A percentile compares a stretch with the other conserved stretches of the same genome.
phyloP scores from a whole-genome alignment of 331 rosid species.

The Telfairia occidentalis region DNA sequence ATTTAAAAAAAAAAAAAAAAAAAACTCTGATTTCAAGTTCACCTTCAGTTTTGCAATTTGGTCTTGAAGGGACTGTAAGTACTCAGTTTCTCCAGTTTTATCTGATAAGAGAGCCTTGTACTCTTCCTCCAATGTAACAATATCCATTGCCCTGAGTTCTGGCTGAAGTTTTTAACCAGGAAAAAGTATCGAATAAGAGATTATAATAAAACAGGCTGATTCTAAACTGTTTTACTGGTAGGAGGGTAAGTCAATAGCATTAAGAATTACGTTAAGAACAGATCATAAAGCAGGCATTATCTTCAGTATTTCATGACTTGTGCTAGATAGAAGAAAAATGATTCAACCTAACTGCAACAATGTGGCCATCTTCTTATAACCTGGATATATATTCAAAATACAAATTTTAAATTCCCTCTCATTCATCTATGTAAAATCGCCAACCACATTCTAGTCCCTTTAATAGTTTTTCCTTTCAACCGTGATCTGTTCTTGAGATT shows the following conservation, averaged over 20 bases:
- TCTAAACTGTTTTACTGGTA: neutral
- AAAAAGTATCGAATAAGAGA: conserved; percentile 4
- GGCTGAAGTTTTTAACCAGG: conserved; percentile 39
- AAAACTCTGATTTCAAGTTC: conserved; percentile 1
- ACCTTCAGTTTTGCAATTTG: conserved; percentile 66
- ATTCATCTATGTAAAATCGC: too few species aligned
- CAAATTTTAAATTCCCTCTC: too few species aligned
- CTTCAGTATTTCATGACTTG: neutral
- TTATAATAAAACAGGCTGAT: neutral
- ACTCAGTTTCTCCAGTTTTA: conserved; percentile 59
- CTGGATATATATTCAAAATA: too few species aligned
- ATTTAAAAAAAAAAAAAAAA: too few species aligned
- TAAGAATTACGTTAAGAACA: neutral
- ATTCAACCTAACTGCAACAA: too few species aligned
- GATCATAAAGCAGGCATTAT: neutral
- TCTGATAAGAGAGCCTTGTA: conserved; percentile 49
- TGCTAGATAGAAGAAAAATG: too few species aligned
- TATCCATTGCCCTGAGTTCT: conserved; percentile 45
- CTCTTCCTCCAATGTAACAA: conserved; percentile 58
- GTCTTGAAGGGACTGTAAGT: conserved; percentile 50
- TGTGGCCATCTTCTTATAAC: too few species aligned
- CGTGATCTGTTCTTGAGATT: neutral
- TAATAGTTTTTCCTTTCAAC: neutral
- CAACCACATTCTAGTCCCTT: too few species aligned
- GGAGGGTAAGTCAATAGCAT: neutral